Evolutionary conservation across 2,329 filamentous ascomycete genomes (phyloP).

Genomic region (Sclerotinia subarctica): DNA sequence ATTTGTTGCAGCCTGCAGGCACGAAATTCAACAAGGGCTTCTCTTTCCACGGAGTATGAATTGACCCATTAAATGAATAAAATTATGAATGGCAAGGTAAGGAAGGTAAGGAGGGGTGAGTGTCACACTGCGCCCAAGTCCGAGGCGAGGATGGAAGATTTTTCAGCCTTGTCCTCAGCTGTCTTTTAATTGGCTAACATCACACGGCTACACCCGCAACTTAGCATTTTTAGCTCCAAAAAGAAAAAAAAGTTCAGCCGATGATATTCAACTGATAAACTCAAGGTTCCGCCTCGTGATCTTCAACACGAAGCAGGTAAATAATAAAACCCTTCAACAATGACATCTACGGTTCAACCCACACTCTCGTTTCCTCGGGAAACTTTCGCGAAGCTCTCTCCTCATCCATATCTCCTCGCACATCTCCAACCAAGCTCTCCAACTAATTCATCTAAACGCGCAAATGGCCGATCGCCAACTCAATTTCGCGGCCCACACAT

Average conservation of each 20-base stretch:
- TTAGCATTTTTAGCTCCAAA: conserved; percentile 11
- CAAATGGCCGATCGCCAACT: conserved; percentile 72
- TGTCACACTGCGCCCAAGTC: not conserved
- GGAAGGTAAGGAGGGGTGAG: too few relatives aligned
- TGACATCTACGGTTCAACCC: conserved; percentile 32
- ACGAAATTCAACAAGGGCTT: not conserved
- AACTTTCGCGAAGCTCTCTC: conserved; percentile 85
- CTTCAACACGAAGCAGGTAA: not conserved
- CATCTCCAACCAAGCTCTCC: conserved; percentile 65
- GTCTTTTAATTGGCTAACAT: not conserved
- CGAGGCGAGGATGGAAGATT: not conserved
- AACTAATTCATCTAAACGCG: conserved; percentile 60
- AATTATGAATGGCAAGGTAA: not conserved
- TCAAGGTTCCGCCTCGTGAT: conserved; percentile 19
- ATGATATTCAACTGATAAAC: conserved; percentile 14
- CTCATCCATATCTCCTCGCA: conserved; percentile 83
- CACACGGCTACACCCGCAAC: not conserved
- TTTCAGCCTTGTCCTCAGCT: conserved; percentile 7
- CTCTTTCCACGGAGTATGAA: not conserved
- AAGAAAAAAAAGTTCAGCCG: conserved; percentile 21
- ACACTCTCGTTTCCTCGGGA: conserved; percentile 52
- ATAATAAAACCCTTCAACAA: conserved; percentile 20
- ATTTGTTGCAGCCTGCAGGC: conserved; percentile 15
- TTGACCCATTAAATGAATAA: not conserved
- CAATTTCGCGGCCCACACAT: conserved; percentile 71